Conservation (phyloP, 2,329 filamentous ascomycete species). For the Trichophyton verrucosum region DNA sequence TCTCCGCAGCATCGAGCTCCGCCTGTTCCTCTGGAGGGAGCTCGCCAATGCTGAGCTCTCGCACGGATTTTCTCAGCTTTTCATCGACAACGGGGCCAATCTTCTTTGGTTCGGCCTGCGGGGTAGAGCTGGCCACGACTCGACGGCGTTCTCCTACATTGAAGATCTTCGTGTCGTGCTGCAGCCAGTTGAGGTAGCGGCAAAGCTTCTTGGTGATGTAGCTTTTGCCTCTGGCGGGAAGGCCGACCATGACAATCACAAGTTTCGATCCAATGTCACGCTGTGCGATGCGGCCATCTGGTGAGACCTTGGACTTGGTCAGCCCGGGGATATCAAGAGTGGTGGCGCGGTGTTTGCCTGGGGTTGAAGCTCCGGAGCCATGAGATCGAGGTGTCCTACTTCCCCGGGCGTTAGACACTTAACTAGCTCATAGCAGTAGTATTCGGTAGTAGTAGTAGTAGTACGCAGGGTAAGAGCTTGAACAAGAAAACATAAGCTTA, state of each 20-base stretch:
- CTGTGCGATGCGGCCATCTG: slow-evolving; percentile 85
- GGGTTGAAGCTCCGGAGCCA: slow-evolving; percentile 65
- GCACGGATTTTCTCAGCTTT: slow-evolving; percentile 33
- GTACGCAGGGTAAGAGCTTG: background rate
- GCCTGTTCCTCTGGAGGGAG: slow-evolving; percentile 8
- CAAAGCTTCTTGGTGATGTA: slow-evolving; percentile 98
- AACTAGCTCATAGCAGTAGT: background rate
- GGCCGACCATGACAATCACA: slow-evolving; percentile 94
- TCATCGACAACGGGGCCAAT: slow-evolving; percentile 23
- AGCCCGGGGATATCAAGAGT: slow-evolving; percentile 94
- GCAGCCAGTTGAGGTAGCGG: slow-evolving; percentile 90
- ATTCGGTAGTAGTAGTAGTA: background rate
- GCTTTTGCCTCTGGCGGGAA: slow-evolving; percentile 90
- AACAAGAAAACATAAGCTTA: slow-evolving; percentile 10
- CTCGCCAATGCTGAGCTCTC: slow-evolving; percentile 31
- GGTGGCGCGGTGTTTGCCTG: slow-evolving; percentile 71
- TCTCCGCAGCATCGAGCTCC: slow-evolving; percentile 10
- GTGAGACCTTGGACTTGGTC: slow-evolving; percentile 88
- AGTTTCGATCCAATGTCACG: slow-evolving; percentile 92
- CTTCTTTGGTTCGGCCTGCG: background rate
- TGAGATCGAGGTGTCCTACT: slow-evolving; percentile 29
- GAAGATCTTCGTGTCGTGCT: slow-evolving; percentile 92
- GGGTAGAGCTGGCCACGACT: slow-evolving; percentile 49
- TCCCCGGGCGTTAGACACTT: background rate
- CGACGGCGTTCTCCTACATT: slow-evolving; percentile 89